Percentiles rank a stretch among this genome's conserved stretches.
Conservation (phyloP, 2,329 filamentous ascomycete species). For the Aspergillus awamori region DNA sequence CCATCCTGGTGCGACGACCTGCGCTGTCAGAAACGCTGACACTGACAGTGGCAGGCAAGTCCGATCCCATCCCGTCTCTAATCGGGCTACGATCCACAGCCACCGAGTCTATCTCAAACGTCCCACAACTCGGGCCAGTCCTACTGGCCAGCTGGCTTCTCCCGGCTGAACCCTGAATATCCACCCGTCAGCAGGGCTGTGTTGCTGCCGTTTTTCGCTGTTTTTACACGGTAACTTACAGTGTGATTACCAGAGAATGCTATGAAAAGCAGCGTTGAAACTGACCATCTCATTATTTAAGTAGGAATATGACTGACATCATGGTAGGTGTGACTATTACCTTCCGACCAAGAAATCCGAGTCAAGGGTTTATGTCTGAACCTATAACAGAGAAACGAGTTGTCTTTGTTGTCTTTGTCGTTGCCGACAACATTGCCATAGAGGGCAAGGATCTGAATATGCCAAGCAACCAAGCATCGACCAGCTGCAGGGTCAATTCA, state of each 20-base stretch:
- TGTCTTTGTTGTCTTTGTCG: too few relatives aligned
- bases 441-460: too few relatives aligned
- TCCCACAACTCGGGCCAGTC: conserved; percentile 7
- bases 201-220: not conserved
- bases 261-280: not conserved
- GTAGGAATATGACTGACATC: not conserved
- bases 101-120: conserved; percentile 20
- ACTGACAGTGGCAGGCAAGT: not conserved
- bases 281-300: not conserved
- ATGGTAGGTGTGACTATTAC: not conserved
- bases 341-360: not conserved
- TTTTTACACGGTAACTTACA: not conserved
- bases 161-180: conserved; percentile 2
- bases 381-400: too few relatives aligned
- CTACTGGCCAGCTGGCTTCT: conserved; percentile 11
- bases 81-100: conserved; percentile 19
- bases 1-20: not conserved
- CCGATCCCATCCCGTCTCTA: conserved; percentile 6
- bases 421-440: too few relatives aligned
- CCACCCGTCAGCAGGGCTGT: not conserved
- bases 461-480: too few relatives aligned
- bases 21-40: not conserved
- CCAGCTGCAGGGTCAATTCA: too few relatives aligned
- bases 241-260: not conserved
- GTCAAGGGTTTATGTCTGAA: too few relatives aligned